A percentile compares a stretch with the other conserved stretches of the same genome.
phyloP scores from a whole-genome alignment of 139 green algal genomes.

The Chlorella sp. region DNA sequence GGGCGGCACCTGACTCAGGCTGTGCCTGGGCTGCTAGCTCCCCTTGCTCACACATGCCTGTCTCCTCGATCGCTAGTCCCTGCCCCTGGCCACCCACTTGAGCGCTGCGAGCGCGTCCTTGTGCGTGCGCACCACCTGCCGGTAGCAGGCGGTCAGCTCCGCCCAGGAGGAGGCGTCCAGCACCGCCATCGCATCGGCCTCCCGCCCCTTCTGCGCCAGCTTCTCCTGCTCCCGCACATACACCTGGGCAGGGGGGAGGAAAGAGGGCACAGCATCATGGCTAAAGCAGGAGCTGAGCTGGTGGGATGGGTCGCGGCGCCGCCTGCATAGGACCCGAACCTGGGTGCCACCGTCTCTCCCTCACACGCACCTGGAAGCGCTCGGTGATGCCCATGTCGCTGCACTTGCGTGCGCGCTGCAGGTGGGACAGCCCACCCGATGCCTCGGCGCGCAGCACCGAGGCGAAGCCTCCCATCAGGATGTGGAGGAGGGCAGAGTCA shows the following conservation, averaged over 20 bases:
- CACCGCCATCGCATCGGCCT: background rate
- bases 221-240: conserved; percentile 20
- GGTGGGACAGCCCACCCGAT: conserved; percentile 9
- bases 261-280: background rate
- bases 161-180: background rate
- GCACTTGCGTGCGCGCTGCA: conserved; percentile 12
- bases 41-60: no score
- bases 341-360: no score
- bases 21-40: no score
- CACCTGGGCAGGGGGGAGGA: background rate
- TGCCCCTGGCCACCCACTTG: background rate
- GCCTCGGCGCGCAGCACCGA: conserved; percentile 11
- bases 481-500: conserved; percentile 15
- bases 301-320: no score
- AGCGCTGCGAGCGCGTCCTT: background rate
- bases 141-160: background rate
- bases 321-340: no score
- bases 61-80: background rate
- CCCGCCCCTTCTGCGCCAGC: conserved; percentile 8
- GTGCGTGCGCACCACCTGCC: background rate
- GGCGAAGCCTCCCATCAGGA: background rate
- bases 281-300: background rate
- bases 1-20: no score
- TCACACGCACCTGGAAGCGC: conserved; percentile 10
- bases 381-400: background rate